Evolutionary conservation across 129 eudicot species (phyloP).

Genomic region (Logfia minima): DNA sequence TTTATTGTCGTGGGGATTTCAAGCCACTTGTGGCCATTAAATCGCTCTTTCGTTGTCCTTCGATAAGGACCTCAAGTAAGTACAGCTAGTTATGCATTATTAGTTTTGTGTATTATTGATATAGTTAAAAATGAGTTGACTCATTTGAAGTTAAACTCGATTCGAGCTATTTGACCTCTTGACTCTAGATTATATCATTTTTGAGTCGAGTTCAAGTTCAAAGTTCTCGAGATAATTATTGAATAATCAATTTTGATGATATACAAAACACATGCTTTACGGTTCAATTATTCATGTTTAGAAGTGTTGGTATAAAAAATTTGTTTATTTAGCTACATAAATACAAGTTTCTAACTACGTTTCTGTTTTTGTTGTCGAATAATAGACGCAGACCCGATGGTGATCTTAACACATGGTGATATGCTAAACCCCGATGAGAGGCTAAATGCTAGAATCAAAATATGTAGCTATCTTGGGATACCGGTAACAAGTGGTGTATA

Average conservation of each 20-base stretch:
- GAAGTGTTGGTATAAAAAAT: neutral
- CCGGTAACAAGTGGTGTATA: conserved; percentile 62
- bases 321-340: neutral
- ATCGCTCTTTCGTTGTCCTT: conserved; percentile 47
- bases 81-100: neutral
- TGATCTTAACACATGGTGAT: conserved; percentile 78
- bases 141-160: too few relatives aligned
- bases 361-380: neutral
- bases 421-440: conserved; percentile 48
- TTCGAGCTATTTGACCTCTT: too few relatives aligned
- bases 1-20: conserved; percentile 55
- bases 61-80: conserved; percentile 69
- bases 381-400: conserved; percentile 60
- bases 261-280: too few relatives aligned
- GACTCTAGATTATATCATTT: too few relatives aligned
- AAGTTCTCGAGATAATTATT: neutral
- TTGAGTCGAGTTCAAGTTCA: neutral
- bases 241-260: too few relatives aligned
- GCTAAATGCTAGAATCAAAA: conserved; percentile 50
- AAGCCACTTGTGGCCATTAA: conserved; percentile 47
- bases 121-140: neutral
- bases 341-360: neutral
- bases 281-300: neutral
- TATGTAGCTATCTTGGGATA: conserved; percentile 59
- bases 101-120: neutral